Percentiles rank a stretch among this genome's conserved stretches.
Evolutionary conservation across 805 yeast species (phyloP).

Genomic region (Martiniozyma abietophila): DNA sequence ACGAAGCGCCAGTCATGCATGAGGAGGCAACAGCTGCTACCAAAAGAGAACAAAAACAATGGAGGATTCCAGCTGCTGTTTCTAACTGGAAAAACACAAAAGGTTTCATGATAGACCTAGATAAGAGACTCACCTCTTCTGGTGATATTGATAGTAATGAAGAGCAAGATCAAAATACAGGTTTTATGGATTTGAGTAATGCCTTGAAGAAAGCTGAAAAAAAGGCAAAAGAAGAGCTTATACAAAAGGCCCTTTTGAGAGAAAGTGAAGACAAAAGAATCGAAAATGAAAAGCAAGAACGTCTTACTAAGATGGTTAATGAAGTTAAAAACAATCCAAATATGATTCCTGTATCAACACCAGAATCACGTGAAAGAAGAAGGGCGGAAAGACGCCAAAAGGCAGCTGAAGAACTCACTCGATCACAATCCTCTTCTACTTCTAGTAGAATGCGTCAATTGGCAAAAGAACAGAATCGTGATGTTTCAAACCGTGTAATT

Average conservation of each 20-base stretch:
- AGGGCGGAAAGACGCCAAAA: constrained; percentile 37
- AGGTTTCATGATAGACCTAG: constrained; percentile 76
- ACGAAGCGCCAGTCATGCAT: constrained; percentile 57
- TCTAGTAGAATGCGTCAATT: constrained; percentile 33
- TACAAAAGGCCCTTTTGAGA: constrained; percentile 39
- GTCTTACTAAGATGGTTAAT: constrained; percentile 39
- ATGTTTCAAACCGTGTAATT: constrained; percentile 47
- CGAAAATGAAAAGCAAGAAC: constrained; percentile 38
- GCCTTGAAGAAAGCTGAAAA: constrained; percentile 67
- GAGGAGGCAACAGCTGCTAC: constrained; percentile 42
- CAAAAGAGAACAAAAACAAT: constrained; percentile 63
- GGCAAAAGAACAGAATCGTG: constrained; percentile 39
- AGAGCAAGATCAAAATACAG: constrained; percentile 32
- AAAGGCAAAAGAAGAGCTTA: constrained; percentile 48
- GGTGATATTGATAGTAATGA: constrained; percentile 35
- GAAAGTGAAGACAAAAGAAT: constrained; percentile 34
- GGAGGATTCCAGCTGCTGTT: constrained; percentile 86
- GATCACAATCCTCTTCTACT: constrained; percentile 34
- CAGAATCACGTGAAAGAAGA: constrained; percentile 28
- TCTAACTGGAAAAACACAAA: constrained; percentile 95
- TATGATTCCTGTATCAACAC: constrained; percentile 16
- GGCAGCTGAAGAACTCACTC: constrained; percentile 37
- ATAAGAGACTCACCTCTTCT: constrained; percentile 60
- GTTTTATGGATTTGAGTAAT: constrained; percentile 52
- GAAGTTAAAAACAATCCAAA: constrained; percentile 26